Base-by-base conservation (phyloP, 2,329 filamentous ascomycete genomes). In the Penicillium sp. region DNA sequence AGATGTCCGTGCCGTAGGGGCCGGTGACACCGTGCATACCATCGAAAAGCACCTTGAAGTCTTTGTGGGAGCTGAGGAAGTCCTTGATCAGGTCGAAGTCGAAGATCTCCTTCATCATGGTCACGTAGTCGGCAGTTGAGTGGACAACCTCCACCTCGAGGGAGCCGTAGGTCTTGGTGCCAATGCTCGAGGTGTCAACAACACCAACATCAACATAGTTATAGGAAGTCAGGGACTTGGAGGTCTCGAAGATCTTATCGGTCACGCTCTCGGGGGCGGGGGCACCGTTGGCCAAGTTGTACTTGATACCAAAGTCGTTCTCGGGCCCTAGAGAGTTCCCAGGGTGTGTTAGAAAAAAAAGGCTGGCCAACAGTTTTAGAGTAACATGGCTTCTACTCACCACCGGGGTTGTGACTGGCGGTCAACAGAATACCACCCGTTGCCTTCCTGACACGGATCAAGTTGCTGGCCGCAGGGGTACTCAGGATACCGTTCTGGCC, bases 281-380 rank as follows among this genome's bases (percentile, higher is more conserved):
- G 50, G 92, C 94, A 66, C 94, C 94, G 70, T 99, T 97, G 73
- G 91, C 82, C 53, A 99, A 82, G 82, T 99, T 99, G 84, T 99
- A 99, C 81, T 99, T 99, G 86, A 99, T 99, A 65, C 94, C 94
- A 67, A 99, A 99, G 77, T 99, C 94, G 72, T 94, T 89, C 64
- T 85, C 88, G 56, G 94, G 94, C 45, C 92, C 91, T 96, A 64
- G 1, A 12, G 10, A 4, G 32, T 17, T 10, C 3, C 8, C 15
- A 34, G 8, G 23, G 12, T 20, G 10, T 43, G 37, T 51, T 44
- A 47, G 46, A 12, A 9, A 15, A 42, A 23, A 18, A 29, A 18
- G n/a, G n/a, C n/a, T n/a, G n/a, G n/a, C n/a, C n/a, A n/a, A n/a
- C n/a, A n/a, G n/a, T n/a, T n/a, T n/a, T n/a, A n/a, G n/a, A 24